Evolutionary conservation across 352 stramenopile genomes (phyloP), one percentile per base, ranked within the genome.

Genomic region (Pythium folliculosum): DNA sequence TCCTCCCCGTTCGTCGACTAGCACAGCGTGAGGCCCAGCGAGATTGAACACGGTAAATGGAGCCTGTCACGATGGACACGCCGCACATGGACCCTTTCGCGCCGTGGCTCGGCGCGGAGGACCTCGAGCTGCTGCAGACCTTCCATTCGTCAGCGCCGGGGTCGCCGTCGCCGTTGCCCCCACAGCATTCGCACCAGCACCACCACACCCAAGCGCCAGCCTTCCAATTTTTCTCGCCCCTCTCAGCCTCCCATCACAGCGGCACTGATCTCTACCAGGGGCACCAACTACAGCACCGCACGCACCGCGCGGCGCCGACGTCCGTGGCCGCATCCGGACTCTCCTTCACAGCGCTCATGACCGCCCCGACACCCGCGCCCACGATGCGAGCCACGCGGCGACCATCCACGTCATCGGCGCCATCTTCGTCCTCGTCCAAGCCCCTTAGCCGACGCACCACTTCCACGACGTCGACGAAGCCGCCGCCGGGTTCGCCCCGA

Each of bases 41-140:
- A 19, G 12, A 27, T 22, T 37, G 22, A 10, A 32, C 16, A 16
- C 48, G 4, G 52, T 48, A 17, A 27, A 65, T 65, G 47, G 58
- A 65, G 32, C 47, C 47, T 13, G 47, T 65, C 47, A n/a, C 47
- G 0, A 67, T 65, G 49, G 44, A 73, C 60, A 32, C 52, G 5
- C 32, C 45, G 1, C 45, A 45, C 5, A 17, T 47, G 1, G 67
- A 68, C 38, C 67, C 58, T 16, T 66, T 60, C 48, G 45, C 60
- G n/a, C 57, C 67, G 37, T 69, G 67, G 67, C 60, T 73, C 48
- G 48, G 53, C 37, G 35, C 54, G 8, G 67, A 73, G 12, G 67
- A 73, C 23, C 43, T 73, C n/a, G 67, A 65, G 43, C 51, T 71
- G 57, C 50, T 71, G 16, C 54, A 67, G 17, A 67, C 6, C 44